A percentile compares a stretch with the other conserved stretches of the same genome.
Evolutionary conservation across 1,284 basidiomycete species (phyloP).

Genomic region (Microbotryum scabiosae): DNA sequence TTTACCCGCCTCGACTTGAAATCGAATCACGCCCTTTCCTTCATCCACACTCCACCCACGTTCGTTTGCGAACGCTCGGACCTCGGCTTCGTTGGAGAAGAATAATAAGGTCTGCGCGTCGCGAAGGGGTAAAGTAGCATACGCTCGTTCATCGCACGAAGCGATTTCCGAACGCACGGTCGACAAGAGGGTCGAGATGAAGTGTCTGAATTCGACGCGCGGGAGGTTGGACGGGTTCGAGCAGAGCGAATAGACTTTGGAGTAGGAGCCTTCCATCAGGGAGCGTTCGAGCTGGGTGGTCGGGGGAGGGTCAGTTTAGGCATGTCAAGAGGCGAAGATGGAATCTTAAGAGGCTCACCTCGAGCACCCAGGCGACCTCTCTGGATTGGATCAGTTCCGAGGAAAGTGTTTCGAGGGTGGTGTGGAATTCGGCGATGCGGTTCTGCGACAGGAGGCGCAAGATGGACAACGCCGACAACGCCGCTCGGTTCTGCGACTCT

Average conservation of each 20-base stretch:
- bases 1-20: constrained; percentile 50
- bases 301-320: not conserved
- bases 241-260: constrained; percentile 93
- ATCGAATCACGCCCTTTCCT: not conserved
- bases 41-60: not conserved
- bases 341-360: constrained; percentile 8
- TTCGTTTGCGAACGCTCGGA: constrained; percentile 66
- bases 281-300: constrained; percentile 64
- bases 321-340: not conserved
- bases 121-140: constrained; percentile 73
- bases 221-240: constrained; percentile 25
- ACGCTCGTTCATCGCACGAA: constrained; percentile 82
- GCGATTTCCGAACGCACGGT: constrained; percentile 91
- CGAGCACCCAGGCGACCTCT: constrained; percentile 30
- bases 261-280: constrained; percentile 98
- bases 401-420: constrained; percentile 86
- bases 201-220: constrained; percentile 74
- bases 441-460: constrained; percentile 91
- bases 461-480: constrained; percentile 86
- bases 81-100: constrained; percentile 67
- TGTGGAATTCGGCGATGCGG: constrained; percentile 95
- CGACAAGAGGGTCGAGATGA: constrained; percentile 82
- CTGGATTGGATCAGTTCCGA: constrained; percentile 11
- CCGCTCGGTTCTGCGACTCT: constrained; percentile 70
- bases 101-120: constrained; percentile 82